Percentiles rank a stretch among this genome's conserved stretches.
Evolutionary conservation across 495 filamentous ascomycete species (phyloP).

Genomic region (Hyaloscypha hepaticicola): DNA sequence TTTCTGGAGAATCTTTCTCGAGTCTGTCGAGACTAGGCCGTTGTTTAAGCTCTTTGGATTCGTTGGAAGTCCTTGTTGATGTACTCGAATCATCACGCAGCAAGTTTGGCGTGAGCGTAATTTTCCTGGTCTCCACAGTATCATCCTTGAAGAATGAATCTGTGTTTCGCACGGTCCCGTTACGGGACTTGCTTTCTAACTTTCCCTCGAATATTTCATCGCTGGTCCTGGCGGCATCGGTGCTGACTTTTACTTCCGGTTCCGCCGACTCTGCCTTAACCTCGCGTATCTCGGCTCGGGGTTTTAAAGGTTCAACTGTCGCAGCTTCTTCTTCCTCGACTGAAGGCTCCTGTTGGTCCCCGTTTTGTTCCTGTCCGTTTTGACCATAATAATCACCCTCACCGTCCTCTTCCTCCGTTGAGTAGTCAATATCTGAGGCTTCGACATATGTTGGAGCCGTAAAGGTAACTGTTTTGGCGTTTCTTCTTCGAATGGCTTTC

Average conservation of each 20-base stretch:
- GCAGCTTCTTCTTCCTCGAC: conserved; percentile 34
- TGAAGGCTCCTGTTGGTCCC: conserved; percentile 38
- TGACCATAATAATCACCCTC: conserved; percentile 53
- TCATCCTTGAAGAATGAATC: conserved; percentile 98
- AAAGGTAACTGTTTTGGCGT: conserved; percentile 88
- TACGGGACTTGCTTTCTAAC: conserved; percentile 64
- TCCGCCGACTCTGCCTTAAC: conserved; percentile 34
- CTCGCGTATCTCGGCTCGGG: conserved; percentile 34
- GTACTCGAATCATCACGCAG: conserved; percentile 74
- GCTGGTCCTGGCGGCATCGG: conserved; percentile 50
- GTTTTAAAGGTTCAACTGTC: conserved; percentile 27
- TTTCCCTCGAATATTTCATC: conserved; percentile 68
- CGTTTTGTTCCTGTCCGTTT: conserved; percentile 38
- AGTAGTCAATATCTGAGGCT: conserved; percentile 87
- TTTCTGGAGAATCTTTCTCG: conserved; percentile 48
- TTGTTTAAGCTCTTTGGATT: conserved; percentile 60
- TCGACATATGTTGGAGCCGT: conserved; percentile 80
- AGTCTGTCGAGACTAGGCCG: conserved; percentile 56
- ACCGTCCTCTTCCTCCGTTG: conserved; percentile 78
- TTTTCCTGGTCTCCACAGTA: conserved; percentile 91
- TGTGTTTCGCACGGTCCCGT: conserved; percentile 81
- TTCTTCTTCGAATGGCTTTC: conserved; percentile 84
- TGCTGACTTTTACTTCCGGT: conserved; percentile 29
- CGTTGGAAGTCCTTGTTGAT: conserved; percentile 55
- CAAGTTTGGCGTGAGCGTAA: conserved; percentile 93